These are phyloP conservation scores for Hericium rajendrae DNA, from an alignment of 768 basidiomycete genomes.

Conservation along the genomic window DNA sequence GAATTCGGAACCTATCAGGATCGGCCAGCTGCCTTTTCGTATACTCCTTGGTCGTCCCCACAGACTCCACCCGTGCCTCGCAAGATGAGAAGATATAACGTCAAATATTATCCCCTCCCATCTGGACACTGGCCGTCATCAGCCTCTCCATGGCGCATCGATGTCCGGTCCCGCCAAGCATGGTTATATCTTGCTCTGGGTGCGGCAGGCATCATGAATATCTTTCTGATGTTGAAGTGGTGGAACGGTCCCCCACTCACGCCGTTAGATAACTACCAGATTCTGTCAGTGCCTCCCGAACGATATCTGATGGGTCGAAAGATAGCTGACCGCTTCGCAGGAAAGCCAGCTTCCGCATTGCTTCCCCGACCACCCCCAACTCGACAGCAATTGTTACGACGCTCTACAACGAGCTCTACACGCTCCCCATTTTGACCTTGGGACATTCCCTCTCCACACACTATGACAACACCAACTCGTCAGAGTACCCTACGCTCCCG, in stretches of 20 bases:
- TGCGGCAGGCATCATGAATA: neutral
- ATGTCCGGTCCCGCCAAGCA: neutral
- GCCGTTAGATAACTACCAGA: conserved; percentile 1
- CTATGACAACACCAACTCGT: conserved; percentile 10
- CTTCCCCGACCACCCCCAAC: neutral
- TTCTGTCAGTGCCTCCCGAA: neutral
- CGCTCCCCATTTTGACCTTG: conserved; percentile 22
- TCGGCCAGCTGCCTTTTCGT: too few species aligned
- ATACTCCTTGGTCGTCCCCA: too few species aligned
- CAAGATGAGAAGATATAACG: neutral
- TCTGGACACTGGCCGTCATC: neutral
- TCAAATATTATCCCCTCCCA: neutral
- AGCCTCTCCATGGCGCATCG: neutral
- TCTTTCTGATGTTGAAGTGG: neutral
- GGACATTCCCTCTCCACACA: conserved; percentile 21
- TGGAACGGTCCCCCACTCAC: neutral
- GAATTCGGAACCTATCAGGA: too few species aligned
- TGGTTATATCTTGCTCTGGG: neutral
- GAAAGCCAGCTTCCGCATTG: neutral
- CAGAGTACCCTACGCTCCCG: neutral
- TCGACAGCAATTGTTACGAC: conserved; percentile 21
- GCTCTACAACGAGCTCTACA: conserved; percentile 24
- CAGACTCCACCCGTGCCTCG: too few species aligned
- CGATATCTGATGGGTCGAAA: neutral
- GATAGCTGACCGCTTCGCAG: neutral